These are phyloP conservation scores for Closterium sp. DNA, from an alignment of 139 green algal species.

Conservation along the genomic window DNA sequence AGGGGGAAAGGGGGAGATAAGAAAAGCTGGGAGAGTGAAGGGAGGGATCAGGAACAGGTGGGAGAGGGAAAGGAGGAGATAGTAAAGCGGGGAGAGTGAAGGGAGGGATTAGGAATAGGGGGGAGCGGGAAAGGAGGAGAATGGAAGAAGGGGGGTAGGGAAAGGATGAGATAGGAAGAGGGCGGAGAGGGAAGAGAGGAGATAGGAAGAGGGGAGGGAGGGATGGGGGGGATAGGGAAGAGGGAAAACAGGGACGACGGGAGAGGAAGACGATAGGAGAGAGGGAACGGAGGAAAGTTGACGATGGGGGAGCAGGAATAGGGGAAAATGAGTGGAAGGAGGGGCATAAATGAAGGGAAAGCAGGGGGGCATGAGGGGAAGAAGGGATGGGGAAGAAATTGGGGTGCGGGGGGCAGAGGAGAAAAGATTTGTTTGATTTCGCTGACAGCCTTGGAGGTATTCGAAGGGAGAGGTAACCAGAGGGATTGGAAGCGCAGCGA, in stretches of 20 bases:
- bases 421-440: too few relatives aligned
- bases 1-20: neutral
- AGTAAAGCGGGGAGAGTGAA: neutral
- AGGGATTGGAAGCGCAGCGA: too few relatives aligned
- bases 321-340: neutral
- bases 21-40: neutral
- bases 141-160: neutral
- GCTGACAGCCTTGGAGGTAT: too few relatives aligned
- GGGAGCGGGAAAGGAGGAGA: neutral
- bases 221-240: neutral
- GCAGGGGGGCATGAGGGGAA: neutral
- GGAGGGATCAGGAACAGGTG: neutral
- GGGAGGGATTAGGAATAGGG: neutral
- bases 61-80: neutral
- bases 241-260: neutral
- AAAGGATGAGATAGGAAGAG: neutral
- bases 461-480: too few relatives aligned
- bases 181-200: neutral
- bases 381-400: neutral
- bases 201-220: neutral
- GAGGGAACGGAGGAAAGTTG: neutral
- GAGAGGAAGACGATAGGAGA: neutral
- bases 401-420: too few relatives aligned
- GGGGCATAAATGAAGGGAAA: neutral
- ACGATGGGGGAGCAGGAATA: neutral